These are phyloP conservation scores for Kwoniella shandongensis DNA, from an alignment of 768 basidiomycete genomes.

Conservation along the genomic window DNA sequence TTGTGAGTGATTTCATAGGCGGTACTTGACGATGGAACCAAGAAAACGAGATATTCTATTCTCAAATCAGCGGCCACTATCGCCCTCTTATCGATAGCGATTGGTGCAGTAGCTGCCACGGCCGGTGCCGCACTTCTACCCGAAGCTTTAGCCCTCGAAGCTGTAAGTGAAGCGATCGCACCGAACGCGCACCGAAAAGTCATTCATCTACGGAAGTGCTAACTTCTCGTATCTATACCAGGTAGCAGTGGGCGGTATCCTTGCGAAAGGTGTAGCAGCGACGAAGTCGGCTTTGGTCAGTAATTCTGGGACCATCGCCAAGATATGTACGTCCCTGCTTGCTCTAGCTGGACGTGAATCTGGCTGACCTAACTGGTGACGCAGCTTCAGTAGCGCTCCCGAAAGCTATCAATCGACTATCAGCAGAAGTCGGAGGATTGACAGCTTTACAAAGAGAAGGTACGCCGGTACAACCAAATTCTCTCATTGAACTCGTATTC, in stretches of 20 bases:
- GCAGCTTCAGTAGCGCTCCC: conserved; percentile 43
- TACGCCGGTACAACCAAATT: too few species aligned
- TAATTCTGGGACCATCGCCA: conserved; percentile 41
- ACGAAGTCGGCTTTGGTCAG: conserved; percentile 39
- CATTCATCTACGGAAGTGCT: not conserved
- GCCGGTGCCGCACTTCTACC: conserved; percentile 48
- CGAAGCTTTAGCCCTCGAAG: conserved; percentile 33
- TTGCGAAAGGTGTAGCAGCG: conserved; percentile 38
- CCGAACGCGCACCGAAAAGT: not conserved
- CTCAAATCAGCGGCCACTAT: conserved; percentile 50
- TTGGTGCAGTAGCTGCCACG: conserved; percentile 46
- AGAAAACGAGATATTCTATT: conserved; percentile 42
- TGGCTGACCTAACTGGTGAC: not conserved
- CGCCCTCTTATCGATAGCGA: conserved; percentile 42
- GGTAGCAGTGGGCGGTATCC: conserved; percentile 19
- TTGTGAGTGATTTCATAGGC: conserved; percentile 23
- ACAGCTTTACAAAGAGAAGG: conserved; percentile 47
- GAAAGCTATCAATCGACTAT: conserved; percentile 42
- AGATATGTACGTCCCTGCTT: conserved; percentile 29
- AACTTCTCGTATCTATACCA: not conserved
- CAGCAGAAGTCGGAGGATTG: conserved; percentile 43
- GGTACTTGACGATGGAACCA: conserved; percentile 43
- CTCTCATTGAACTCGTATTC: not conserved
- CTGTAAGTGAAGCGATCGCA: conserved; percentile 21
- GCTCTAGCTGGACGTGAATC: not conserved